These are phyloP conservation scores for Agaricus subrufescens DNA, from an alignment of 768 basidiomycete species.

Conservation along the genomic window DNA sequence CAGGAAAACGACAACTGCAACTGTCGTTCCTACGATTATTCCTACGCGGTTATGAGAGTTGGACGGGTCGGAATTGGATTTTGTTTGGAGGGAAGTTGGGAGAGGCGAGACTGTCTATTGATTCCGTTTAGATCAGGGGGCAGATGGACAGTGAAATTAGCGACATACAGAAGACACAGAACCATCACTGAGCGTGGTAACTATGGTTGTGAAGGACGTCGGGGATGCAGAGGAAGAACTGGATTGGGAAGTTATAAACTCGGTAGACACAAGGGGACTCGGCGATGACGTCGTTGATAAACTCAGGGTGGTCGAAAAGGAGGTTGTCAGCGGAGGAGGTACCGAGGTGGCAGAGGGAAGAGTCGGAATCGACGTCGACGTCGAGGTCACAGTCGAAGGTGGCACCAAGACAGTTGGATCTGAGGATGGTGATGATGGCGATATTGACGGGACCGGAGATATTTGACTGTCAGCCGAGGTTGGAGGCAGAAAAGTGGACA, in stretches of 20 bases:
- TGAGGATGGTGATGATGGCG: not conserved
- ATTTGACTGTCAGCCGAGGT: not conserved
- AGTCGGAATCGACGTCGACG: not conserved
- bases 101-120: not conserved
- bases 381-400: not conserved
- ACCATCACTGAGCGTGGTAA: slow-evolving; percentile 1
- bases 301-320: no score
- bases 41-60: slow-evolving; percentile 6
- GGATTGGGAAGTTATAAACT: not conserved
- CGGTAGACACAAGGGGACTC: not conserved
- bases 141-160: not conserved
- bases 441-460: not conserved
- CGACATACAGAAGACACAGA: slow-evolving; percentile 1
- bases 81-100: slow-evolving; percentile 6
- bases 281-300: not conserved
- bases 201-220: not conserved
- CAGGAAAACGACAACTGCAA: slow-evolving; percentile 6
- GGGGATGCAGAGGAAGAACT: not conserved
- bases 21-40: slow-evolving; percentile 15
- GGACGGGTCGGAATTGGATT: not conserved
- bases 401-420: not conserved
- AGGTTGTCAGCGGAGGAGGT: not conserved
- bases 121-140: not conserved
- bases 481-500: not conserved
- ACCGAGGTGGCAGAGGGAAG: not conserved